Percentiles rank a stretch among this genome's conserved stretches.
These are phyloP conservation scores for Leavenworthia alabamica DNA, from an alignment of 345 rosid species.

Conservation along the genomic window DNA sequence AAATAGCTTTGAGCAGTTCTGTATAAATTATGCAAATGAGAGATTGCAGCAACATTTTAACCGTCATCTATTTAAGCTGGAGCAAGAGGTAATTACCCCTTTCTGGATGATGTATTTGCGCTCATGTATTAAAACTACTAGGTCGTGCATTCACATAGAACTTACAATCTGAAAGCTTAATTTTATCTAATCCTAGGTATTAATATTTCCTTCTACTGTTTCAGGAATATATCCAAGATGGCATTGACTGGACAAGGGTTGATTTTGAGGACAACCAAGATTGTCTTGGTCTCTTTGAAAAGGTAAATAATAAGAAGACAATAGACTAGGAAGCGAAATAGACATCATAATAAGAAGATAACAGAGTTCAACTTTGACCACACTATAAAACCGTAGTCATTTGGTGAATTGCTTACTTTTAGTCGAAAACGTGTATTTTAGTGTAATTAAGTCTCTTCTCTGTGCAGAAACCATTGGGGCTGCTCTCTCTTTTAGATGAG, in stretches of 20 bases:
- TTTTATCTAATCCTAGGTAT: neutral
- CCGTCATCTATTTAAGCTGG: conserved; percentile 94
- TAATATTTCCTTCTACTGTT: conserved; percentile 8
- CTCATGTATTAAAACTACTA: neutral
- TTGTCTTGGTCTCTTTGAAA: conserved; percentile 97
- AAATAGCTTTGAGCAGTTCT: conserved; percentile 98
- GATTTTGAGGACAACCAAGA: conserved; percentile 98
- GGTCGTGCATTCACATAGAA: neutral
- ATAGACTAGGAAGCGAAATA: conserved; percentile 4
- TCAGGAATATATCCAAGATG: conserved; percentile 97
- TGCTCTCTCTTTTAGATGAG: conserved; percentile 85
- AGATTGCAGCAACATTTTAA: conserved; percentile 98
- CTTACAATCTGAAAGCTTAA: neutral
- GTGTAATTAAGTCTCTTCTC: conserved; percentile 12
- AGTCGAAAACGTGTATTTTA: neutral
- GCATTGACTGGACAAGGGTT: conserved; percentile 97
- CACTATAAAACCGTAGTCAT: neutral
- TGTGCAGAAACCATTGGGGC: conserved; percentile 89
- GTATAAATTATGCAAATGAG: conserved; percentile 98
- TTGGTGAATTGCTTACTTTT: neutral
- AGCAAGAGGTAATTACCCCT: conserved; percentile 73
- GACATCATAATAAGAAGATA: neutral
- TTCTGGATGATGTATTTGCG: neutral
- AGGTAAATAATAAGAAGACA: conserved; percentile 41
- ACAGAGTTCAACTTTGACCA: neutral